A percentile compares a stretch with the other conserved stretches of the same genome.
Conservation (phyloP, 2,329 filamentous ascomycete genomes). For the Ophiostoma sp. region DNA sequence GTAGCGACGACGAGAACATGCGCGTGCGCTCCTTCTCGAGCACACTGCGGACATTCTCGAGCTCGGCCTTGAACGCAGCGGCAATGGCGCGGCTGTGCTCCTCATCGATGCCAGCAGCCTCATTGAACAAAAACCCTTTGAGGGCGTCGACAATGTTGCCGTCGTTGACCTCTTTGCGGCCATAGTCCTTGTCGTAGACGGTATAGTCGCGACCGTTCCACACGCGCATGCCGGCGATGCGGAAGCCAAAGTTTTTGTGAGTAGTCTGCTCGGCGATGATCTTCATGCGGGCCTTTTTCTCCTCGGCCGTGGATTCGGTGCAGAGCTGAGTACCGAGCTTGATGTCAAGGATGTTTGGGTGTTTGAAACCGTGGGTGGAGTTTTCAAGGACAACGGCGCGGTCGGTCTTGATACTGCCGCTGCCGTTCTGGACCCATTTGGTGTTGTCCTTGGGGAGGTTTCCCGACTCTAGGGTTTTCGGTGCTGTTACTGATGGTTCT, state of each 20-base stretch:
- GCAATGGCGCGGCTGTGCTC: slow-evolving; percentile 54
- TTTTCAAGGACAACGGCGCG: slow-evolving; percentile 82
- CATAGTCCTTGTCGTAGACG: slow-evolving; percentile 60
- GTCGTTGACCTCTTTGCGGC: slow-evolving; percentile 48
- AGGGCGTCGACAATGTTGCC: slow-evolving; percentile 52
- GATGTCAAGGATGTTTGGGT: slow-evolving; percentile 86
- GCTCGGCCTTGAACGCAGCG: slow-evolving; percentile 48
- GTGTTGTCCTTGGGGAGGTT: slow-evolving; percentile 30
- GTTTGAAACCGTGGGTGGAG: slow-evolving; percentile 70
- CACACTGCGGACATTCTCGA: slow-evolving; percentile 49
- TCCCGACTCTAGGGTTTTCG: slow-evolving; percentile 15
- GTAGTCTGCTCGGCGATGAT: slow-evolving; percentile 56
- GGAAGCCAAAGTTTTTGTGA: slow-evolving; percentile 55
- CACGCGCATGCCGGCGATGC: slow-evolving; percentile 61
- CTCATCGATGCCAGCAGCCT: slow-evolving; percentile 52
- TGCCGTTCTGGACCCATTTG: slow-evolving; percentile 47
- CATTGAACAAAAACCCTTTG: slow-evolving; percentile 54
- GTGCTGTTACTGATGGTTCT: slow-evolving; percentile 24
- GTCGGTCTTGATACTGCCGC: slow-evolving; percentile 65
- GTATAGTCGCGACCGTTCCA: slow-evolving; percentile 56
- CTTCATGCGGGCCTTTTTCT: slow-evolving; percentile 57
- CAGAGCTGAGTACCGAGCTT: slow-evolving; percentile 85
- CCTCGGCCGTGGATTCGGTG: slow-evolving; percentile 63
- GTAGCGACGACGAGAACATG: slow-evolving; percentile 59
- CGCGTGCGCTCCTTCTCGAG: slow-evolving; percentile 53